phyloP scores from a whole-genome alignment of 1,284 basidiomycete genomes.

The Ustilago lituana region DNA sequence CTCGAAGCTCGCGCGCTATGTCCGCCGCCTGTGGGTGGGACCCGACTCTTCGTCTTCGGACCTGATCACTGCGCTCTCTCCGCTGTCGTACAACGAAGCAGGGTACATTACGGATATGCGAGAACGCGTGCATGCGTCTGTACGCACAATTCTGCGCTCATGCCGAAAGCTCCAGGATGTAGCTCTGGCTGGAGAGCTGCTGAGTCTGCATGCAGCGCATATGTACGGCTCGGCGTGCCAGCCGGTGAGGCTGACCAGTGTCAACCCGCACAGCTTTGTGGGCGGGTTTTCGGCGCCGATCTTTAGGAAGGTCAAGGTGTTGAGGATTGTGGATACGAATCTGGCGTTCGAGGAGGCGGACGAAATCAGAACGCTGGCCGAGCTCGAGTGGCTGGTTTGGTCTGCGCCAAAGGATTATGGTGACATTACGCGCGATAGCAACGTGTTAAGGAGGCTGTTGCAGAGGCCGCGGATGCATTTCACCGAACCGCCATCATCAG shows the following conservation, averaged over 20 bases:
- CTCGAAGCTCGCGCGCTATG: slow-evolving; percentile 45
- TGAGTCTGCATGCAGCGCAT: slow-evolving; percentile 50
- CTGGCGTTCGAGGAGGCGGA: slow-evolving; percentile 60
- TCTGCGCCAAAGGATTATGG: slow-evolving; percentile 61
- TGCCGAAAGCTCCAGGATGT: slow-evolving; percentile 60
- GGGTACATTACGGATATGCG: slow-evolving; percentile 46
- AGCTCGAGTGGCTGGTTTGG: slow-evolving; percentile 54
- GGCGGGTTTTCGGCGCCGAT: slow-evolving; percentile 62
- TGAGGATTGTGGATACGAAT: slow-evolving; percentile 60
- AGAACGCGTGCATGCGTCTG: slow-evolving; percentile 35
- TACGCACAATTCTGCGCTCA: slow-evolving; percentile 51
- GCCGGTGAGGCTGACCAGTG: slow-evolving; percentile 54
- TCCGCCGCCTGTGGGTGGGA: slow-evolving; percentile 59
- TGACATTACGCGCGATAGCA: slow-evolving; percentile 49
- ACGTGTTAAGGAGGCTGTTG: slow-evolving; percentile 48
- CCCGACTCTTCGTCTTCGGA: slow-evolving; percentile 54
- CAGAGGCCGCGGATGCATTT: slow-evolving; percentile 33
- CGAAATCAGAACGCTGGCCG: slow-evolving; percentile 55
- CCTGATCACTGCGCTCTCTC: slow-evolving; percentile 56
- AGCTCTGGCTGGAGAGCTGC: slow-evolving; percentile 58
- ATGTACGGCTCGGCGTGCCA: slow-evolving; percentile 64
- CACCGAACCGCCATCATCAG: neutral
- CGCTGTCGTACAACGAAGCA: slow-evolving; percentile 45
- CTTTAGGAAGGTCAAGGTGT: slow-evolving; percentile 51
- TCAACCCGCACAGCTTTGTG: slow-evolving; percentile 65